Percentiles rank a stretch among this genome's conserved stretches.
phyloP scores from a whole-genome alignment of 1,139 yeast genomes.

The Blastobotrys buckinghamii region DNA sequence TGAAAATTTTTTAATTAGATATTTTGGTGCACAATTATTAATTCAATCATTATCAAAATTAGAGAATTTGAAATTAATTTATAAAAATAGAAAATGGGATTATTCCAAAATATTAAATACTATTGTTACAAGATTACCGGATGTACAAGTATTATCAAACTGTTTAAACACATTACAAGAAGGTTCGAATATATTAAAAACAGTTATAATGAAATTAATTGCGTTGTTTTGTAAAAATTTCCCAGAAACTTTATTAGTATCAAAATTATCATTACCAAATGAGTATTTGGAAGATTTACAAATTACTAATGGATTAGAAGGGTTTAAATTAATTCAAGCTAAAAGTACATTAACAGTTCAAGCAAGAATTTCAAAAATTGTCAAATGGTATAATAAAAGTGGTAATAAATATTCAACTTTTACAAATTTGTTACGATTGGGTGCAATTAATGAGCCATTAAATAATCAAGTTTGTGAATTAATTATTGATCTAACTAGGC shows the following conservation, averaged over 20 bases:
- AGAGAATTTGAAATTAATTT: slow-evolving; percentile 35
- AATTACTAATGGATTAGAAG: slow-evolving; percentile 18
- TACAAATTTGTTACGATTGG: slow-evolving; percentile 51
- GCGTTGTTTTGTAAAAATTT: slow-evolving; percentile 20
- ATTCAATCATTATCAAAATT: slow-evolving; percentile 51
- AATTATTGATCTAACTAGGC: slow-evolving; percentile 37
- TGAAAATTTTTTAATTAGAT: slow-evolving; percentile 54
- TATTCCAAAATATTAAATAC: slow-evolving; percentile 36
- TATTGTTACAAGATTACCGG: slow-evolving; percentile 44
- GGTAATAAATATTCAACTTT: slow-evolving; percentile 48
- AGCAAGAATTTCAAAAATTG: slow-evolving; percentile 27
- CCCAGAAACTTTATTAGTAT: slow-evolving; percentile 21
- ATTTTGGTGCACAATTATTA: slow-evolving; percentile 58
- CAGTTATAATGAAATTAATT: slow-evolving; percentile 22
- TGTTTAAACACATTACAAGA: slow-evolving; percentile 35
- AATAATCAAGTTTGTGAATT: slow-evolving; percentile 38
- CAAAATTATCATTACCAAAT: slow-evolving; percentile 21
- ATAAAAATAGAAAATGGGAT: slow-evolving; percentile 40
- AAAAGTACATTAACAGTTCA: slow-evolving; percentile 31
- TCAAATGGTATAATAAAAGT: slow-evolving; percentile 61
- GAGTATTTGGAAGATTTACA: slow-evolving; percentile 15
- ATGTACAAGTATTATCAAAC: slow-evolving; percentile 38
- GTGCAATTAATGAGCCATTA: slow-evolving; percentile 35
- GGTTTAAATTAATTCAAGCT: slow-evolving; percentile 30
- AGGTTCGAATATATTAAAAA: slow-evolving; percentile 32